A percentile compares a stretch with the other conserved stretches of the same genome.
phyloP scores from a whole-genome alignment of 176 grass and related monocot genomes.

The Elymus sibiricus region DNA sequence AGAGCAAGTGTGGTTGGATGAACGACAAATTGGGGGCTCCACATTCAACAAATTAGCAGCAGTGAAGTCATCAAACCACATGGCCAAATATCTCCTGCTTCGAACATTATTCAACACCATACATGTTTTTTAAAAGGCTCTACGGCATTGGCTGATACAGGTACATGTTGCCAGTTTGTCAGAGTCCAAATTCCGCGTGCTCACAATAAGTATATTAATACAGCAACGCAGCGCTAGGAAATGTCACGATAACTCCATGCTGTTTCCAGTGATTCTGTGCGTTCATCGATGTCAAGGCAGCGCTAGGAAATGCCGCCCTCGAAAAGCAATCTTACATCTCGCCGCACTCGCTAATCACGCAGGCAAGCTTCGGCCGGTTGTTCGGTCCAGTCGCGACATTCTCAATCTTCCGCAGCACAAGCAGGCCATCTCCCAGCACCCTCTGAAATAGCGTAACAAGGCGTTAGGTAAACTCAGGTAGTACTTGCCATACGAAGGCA shows the following conservation, averaged over 20 bases:
- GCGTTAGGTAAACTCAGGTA: not conserved
- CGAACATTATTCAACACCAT: not conserved
- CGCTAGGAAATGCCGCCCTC: not conserved
- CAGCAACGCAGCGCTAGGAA: not conserved
- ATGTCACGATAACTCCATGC: not conserved
- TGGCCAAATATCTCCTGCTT: not conserved
- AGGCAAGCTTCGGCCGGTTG: slow-evolving; percentile 87
- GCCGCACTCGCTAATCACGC: slow-evolving; percentile 76
- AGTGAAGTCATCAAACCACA: not conserved
- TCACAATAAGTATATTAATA: not conserved
- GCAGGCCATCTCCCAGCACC: slow-evolving; percentile 76
- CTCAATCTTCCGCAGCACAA: slow-evolving; percentile 82
- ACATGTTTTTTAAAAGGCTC: not conserved
- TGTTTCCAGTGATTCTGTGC: not conserved
- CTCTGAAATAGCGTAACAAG: slow-evolving; percentile 37
- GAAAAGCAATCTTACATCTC: slow-evolving; percentile 68
- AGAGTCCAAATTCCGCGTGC: not conserved
- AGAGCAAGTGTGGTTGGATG: not conserved
- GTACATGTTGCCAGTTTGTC: not conserved
- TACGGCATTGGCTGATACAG: not conserved
- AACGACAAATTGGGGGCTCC: not conserved
- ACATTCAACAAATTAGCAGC: not conserved
- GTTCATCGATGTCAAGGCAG: not conserved
- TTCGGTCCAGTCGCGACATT: slow-evolving; percentile 89
- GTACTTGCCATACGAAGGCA: not conserved